A percentile compares a stretch with the other conserved stretches of the same genome.
Evolutionary conservation across 2,329 filamentous ascomycete species (phyloP).

Genomic region (Neurospora crassa): DNA sequence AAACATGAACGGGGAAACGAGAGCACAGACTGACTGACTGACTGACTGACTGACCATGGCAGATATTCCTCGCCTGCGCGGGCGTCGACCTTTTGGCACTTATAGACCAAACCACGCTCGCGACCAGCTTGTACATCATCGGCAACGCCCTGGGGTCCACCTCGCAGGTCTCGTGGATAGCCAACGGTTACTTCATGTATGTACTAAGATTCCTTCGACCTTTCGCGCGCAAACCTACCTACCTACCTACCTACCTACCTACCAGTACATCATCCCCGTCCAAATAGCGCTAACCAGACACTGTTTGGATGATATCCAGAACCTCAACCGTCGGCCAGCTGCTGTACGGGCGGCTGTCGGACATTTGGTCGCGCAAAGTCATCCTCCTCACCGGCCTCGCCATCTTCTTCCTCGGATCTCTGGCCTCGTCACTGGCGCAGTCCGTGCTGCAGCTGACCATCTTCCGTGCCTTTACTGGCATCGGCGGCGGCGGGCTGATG

Average conservation of each 20-base stretch:
- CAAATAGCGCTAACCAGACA: neutral
- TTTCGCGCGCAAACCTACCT: neutral
- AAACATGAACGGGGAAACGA: neutral
- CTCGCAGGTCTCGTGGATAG: conserved; percentile 44
- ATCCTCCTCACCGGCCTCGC: conserved; percentile 28
- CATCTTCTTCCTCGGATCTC: conserved; percentile 33
- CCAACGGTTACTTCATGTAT: conserved; percentile 45
- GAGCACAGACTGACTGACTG: neutral
- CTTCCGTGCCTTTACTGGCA: conserved; percentile 30
- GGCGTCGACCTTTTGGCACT: conserved; percentile 45
- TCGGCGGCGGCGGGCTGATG: conserved; percentile 22
- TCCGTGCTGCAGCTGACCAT: conserved; percentile 30
- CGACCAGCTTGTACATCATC: conserved; percentile 44
- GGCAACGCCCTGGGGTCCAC: conserved; percentile 39
- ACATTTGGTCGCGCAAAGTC: conserved; percentile 37
- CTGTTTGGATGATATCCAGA: conserved; percentile 14
- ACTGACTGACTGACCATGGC: neutral
- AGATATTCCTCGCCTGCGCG: conserved; percentile 49
- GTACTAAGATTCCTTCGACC: conserved; percentile 11
- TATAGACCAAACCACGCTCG: conserved; percentile 49
- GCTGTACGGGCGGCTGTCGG: conserved; percentile 34
- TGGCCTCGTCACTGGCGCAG: conserved; percentile 32
- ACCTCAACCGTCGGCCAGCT: conserved; percentile 38
- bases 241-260: neutral
- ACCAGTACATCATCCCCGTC: neutral